Evolutionary conservation across 192 early-diverging fungal species (phyloP).

Genomic region (Coemansia sp.): DNA sequence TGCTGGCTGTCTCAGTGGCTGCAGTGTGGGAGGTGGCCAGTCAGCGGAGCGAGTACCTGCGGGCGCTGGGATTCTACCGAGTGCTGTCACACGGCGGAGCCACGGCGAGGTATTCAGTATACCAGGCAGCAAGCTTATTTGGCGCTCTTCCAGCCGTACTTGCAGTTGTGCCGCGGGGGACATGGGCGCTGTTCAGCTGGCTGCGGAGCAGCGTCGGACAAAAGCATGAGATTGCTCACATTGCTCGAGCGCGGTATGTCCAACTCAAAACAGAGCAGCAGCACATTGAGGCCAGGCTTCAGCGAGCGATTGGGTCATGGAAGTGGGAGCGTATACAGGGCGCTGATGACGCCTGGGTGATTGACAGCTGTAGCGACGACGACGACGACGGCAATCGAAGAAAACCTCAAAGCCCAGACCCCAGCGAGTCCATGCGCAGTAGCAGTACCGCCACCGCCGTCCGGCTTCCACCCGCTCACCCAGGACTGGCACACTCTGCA

Average conservation of each 20-base stretch:
- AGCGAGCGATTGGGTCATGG: conserved; percentile 51
- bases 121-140: conserved; percentile 36
- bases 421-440: neutral
- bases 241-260: conserved; percentile 20
- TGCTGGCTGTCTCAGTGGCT: conserved; percentile 11
- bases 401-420: neutral
- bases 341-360: conserved; percentile 14
- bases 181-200: conserved; percentile 55
- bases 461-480: conserved; percentile 34
- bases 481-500: conserved; percentile 18
- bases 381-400: neutral
- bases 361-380: conserved; percentile 11
- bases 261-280: conserved; percentile 29
- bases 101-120: conserved; percentile 43
- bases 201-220: conserved; percentile 41
- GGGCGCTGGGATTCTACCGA: conserved; percentile 33
- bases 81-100: conserved; percentile 28
- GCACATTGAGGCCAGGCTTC: conserved; percentile 34
- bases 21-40: conserved; percentile 28
- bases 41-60: conserved; percentile 21
- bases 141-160: conserved; percentile 44
- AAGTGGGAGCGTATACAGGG: conserved; percentile 37
- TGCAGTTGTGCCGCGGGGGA: conserved; percentile 42
- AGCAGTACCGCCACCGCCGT: conserved; percentile 13
- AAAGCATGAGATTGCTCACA: conserved; percentile 30